Base-by-base conservation (phyloP, 768 basidiomycete genomes). In the Leccinum imitatum region DNA sequence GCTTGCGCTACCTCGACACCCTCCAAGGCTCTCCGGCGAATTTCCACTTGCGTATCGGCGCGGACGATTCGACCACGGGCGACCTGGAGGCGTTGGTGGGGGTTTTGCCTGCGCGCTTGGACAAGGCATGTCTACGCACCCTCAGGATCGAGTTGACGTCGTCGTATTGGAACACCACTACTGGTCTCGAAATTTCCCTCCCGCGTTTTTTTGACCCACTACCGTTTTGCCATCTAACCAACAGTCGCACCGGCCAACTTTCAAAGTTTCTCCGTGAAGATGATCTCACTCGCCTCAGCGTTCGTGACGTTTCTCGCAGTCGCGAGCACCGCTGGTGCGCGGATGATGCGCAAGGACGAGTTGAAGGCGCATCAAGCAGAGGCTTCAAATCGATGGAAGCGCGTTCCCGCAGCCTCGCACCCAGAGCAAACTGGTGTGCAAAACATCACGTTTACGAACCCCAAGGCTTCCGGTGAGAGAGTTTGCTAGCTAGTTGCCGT, bases 361-460 rank as follows among this genome's bases (percentile, higher is more conserved):
- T 59, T 82, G 19, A 79, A 73, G 50, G 78, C 71, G 14, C 76
- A 71, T 54, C 84, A 84, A 67, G 59, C 68, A 4, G 80, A 80
- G 62, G 83, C 84, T 50, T 80, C 77, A 3, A 76, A 82, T 61
- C 74, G 79, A 50, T 82, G 62, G 72, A 53, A 61, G 10, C 64
- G 51, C 14, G 1, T 19, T n/a, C 23, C 59, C 31, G 46, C 57
- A 1, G 15, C 9, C 17, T 44, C 35, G 13, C 54, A 57, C 35
- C 10, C 50, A 15, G n/a, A 62, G 39, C 60, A 58, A 15, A 50
- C 57, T 17, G 56, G 63, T 0, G 75, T 79, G n/a, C 77, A 87
- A 70, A 88, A 87, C 63, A 87, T 90, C 65, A 89, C 87, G 0
- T 91, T 91, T 71, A 73, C 78, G 13, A 88, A 89, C 64, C 86